Percentiles rank a stretch among this genome's conserved stretches.
These are phyloP conservation scores for Lachnellula suecica DNA, from an alignment of 2,329 filamentous ascomycete genomes.

Conservation along the genomic window DNA sequence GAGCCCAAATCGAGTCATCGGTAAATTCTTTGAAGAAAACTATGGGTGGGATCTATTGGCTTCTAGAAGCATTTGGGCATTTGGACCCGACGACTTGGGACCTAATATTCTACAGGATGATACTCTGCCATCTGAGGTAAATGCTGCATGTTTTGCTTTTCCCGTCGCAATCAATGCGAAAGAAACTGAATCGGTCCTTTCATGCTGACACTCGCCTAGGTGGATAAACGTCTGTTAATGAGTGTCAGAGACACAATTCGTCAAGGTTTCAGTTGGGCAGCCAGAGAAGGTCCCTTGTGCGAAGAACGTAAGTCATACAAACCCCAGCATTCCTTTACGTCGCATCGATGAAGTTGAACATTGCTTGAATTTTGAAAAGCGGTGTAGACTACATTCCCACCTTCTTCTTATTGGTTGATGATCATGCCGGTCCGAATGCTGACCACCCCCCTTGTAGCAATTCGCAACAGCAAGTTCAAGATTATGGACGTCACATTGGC, in stretches of 20 bases:
- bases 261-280: constrained; percentile 96
- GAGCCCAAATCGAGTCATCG: constrained; percentile 88
- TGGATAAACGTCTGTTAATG: constrained; percentile 87
- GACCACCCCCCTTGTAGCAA: constrained; percentile 59
- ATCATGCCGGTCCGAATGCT: constrained; percentile 25
- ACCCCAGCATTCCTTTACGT: not conserved
- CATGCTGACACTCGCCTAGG: constrained; percentile 44
- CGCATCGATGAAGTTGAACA: not conserved
- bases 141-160: constrained; percentile 29
- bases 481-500: constrained; percentile 88
- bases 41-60: constrained; percentile 97
- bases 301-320: constrained; percentile 79
- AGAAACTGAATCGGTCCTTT: constrained; percentile 23
- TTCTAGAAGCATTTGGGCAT: constrained; percentile 95
- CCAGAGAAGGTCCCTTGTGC: constrained; percentile 90
- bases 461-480: constrained; percentile 97
- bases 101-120: constrained; percentile 97
- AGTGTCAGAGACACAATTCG: constrained; percentile 89
- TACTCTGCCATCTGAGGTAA: constrained; percentile 82
- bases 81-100: constrained; percentile 91
- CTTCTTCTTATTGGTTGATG: constrained; percentile 17
- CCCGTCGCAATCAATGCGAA: constrained; percentile 1
- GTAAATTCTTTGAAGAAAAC: constrained; percentile 95
- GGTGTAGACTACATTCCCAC: constrained; percentile 1
- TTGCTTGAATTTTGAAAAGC: constrained; percentile 11